phyloP scores from a whole-genome alignment of 2,329 filamentous ascomycete species.

The Fusarium anguioides region DNA sequence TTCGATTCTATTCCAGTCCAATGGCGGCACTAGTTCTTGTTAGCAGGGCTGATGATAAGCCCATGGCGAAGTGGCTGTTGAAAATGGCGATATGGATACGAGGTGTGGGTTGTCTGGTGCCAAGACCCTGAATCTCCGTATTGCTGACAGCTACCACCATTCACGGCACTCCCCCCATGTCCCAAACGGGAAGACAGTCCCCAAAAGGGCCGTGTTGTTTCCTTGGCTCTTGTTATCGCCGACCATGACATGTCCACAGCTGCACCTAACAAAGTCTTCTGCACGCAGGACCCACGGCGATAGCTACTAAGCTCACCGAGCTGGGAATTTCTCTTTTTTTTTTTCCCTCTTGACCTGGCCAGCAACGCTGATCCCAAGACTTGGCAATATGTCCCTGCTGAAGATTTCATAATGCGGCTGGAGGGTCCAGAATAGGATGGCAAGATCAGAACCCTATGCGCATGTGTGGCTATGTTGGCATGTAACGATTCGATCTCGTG shows the following conservation, averaged over 20 bases:
- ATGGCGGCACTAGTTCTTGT: constrained; percentile 35
- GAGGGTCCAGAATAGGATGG: constrained; percentile 1
- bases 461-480: constrained; percentile 36
- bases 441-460: constrained; percentile 12
- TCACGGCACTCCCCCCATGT: constrained; percentile 33
- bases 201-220: constrained; percentile 28
- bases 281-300: constrained; percentile 29
- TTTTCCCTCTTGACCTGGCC: constrained; percentile 8
- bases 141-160: constrained; percentile 39
- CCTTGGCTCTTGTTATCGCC: constrained; percentile 33
- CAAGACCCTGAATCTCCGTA: constrained; percentile 40
- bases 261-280: constrained; percentile 31
- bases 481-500: constrained; percentile 37
- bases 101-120: constrained; percentile 38
- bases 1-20: constrained; percentile 34
- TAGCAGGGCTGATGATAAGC: constrained; percentile 45
- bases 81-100: constrained; percentile 46
- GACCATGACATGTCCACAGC: constrained; percentile 22
- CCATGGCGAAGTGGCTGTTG: constrained; percentile 41
- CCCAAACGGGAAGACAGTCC: constrained; percentile 36
- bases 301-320: constrained; percentile 28
- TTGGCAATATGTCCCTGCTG: constrained; percentile 21
- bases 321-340: constrained; percentile 16
- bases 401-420: constrained; percentile 10
- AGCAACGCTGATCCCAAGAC: background rate